phyloP scores from a whole-genome alignment of 495 filamentous ascomycete genomes.

The Hypoxylon lienhwacheense region DNA sequence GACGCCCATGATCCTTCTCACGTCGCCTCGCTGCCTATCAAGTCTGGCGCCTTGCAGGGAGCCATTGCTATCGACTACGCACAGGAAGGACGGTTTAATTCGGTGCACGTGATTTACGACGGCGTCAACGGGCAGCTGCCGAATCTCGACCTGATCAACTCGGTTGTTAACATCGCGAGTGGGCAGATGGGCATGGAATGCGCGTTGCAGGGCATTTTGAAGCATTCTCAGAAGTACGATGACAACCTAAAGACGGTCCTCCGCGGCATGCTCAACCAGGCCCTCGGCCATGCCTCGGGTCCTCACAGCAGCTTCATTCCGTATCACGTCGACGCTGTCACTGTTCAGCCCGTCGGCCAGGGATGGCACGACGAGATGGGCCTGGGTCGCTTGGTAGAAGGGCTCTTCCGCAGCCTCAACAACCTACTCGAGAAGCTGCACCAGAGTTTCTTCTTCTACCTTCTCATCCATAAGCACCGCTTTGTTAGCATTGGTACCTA shows the following conservation, averaged over 20 bases:
- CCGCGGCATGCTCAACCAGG: slow-evolving; percentile 90
- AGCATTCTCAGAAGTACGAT: slow-evolving; percentile 78
- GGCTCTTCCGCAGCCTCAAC: slow-evolving; percentile 87
- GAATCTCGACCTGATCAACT: slow-evolving; percentile 95
- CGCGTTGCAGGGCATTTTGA: slow-evolving; percentile 82
- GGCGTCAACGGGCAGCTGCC: slow-evolving; percentile 95
- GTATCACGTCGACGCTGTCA: slow-evolving; percentile 96
- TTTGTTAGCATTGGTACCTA: slow-evolving; percentile 99
- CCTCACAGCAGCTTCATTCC: slow-evolving; percentile 95
- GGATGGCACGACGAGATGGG: slow-evolving; percentile 98
- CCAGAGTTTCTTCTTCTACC: slow-evolving; percentile 99
- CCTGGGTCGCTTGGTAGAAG: slow-evolving; percentile 84
- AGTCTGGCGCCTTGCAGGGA: slow-evolving; percentile 90
- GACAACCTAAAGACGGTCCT: slow-evolving; percentile 87
- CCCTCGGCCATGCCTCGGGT: slow-evolving; percentile 83
- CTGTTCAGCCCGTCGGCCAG: slow-evolving; percentile 81
- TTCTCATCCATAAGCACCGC: slow-evolving; percentile 83
- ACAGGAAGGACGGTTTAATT: slow-evolving; percentile 77
- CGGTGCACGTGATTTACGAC: slow-evolving; percentile 89
- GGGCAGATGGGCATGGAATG: slow-evolving; percentile 90
- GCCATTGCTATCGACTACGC: slow-evolving; percentile 93
- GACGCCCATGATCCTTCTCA: slow-evolving; percentile 69
- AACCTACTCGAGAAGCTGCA: slow-evolving; percentile 96
- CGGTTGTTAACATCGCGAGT: slow-evolving; percentile 80
- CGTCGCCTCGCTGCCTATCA: slow-evolving; percentile 80